Conservation (phyloP, 805 yeast species). For the Komagataella mondaviorum region DNA sequence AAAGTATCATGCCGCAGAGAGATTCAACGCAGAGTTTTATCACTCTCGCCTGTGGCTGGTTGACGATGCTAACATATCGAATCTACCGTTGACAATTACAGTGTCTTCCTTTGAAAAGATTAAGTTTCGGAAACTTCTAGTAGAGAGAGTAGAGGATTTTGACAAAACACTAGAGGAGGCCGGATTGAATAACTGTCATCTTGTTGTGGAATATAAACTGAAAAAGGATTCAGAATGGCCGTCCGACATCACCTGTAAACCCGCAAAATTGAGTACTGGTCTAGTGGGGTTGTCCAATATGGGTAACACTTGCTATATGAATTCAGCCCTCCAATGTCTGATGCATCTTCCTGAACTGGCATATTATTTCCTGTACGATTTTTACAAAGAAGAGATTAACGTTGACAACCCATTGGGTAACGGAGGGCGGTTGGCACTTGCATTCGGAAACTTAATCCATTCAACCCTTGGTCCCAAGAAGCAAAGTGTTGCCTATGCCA, state of each 20-base stretch:
- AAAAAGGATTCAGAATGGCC: not conserved
- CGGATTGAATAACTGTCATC: not conserved
- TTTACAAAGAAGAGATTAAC: constrained; percentile 57
- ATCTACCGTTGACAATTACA: constrained; percentile 2
- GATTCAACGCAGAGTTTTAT: not conserved
- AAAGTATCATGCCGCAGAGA: not conserved
- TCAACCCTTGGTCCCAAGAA: constrained; percentile 30
- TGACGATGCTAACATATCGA: not conserved
- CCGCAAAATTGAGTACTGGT: constrained; percentile 25
- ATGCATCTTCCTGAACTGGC: constrained; percentile 76
- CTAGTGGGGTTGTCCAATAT: constrained; percentile 51
- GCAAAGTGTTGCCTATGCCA: constrained; percentile 13
- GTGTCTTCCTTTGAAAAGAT: not conserved
- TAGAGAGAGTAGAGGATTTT: not conserved
- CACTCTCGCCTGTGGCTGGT: not conserved
- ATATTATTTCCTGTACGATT: constrained; percentile 54
- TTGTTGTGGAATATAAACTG: not conserved
- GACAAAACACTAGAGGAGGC: not conserved
- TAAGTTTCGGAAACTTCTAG: not conserved
- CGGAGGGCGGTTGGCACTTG: constrained; percentile 65
- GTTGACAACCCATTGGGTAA: constrained; percentile 73
- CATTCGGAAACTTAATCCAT: constrained; percentile 60
- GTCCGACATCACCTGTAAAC: not conserved
- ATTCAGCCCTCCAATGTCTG: constrained; percentile 83
- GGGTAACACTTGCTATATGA: constrained; percentile 93